A percentile compares a stretch with the other conserved stretches of the same genome.
phyloP scores from a whole-genome alignment of 2,329 filamentous ascomycete genomes.

The Trichoderma atrobrunneum region DNA sequence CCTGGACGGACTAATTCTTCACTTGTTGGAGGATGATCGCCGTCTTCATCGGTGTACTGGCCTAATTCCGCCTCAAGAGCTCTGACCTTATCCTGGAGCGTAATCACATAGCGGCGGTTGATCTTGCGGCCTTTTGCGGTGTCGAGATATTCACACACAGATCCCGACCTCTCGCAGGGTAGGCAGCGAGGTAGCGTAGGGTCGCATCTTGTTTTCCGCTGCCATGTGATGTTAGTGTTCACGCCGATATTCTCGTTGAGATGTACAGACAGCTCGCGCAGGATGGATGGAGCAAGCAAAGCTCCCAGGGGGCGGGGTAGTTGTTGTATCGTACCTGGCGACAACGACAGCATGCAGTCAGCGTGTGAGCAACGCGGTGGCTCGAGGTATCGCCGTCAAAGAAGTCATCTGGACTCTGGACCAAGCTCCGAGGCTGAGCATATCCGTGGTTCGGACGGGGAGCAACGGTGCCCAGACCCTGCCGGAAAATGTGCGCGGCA shows the following conservation, averaged over 20 bases:
- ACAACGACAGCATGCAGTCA: slow-evolving; percentile 78
- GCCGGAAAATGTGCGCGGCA: slow-evolving; percentile 57
- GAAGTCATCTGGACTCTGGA: slow-evolving; percentile 39
- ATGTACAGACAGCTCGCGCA: not conserved
- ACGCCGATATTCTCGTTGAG: not conserved
- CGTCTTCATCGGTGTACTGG: slow-evolving; percentile 74
- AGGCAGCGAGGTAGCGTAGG: slow-evolving; percentile 86
- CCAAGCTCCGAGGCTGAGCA: slow-evolving; percentile 31
- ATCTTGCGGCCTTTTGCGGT: slow-evolving; percentile 82
- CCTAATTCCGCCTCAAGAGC: slow-evolving; percentile 78
- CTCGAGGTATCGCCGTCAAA: slow-evolving; percentile 51
- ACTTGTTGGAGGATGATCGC: slow-evolving; percentile 64
- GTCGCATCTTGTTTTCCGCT: slow-evolving; percentile 97
- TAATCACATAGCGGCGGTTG: slow-evolving; percentile 87
- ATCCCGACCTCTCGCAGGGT: slow-evolving; percentile 88
- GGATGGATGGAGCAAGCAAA: not conserved
- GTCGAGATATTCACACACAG: slow-evolving; percentile 93
- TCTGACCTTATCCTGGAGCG: slow-evolving; percentile 81
- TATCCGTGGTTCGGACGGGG: slow-evolving; percentile 36
- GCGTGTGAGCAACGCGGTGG: slow-evolving; percentile 69
- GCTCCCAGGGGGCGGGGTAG: not conserved
- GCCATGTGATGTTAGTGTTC: slow-evolving; percentile 15
- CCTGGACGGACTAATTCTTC: slow-evolving; percentile 86
- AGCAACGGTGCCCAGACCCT: slow-evolving; percentile 49
- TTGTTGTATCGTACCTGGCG: slow-evolving; percentile 58